Base-by-base conservation (phyloP, 768 basidiomycete genomes). In the Mycena galericulata region DNA sequence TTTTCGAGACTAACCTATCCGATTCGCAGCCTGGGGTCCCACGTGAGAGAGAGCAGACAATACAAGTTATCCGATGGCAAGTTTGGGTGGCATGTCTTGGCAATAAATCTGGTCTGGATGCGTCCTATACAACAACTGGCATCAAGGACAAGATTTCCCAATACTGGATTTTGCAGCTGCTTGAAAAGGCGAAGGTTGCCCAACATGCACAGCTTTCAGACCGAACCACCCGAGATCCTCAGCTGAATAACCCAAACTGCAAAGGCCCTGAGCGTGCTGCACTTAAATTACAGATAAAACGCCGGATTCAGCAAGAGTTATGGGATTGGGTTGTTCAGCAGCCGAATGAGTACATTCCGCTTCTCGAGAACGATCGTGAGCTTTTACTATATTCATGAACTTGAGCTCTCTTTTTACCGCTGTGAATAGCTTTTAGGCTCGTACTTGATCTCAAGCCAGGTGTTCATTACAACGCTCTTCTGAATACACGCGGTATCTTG, bases 81-180 rank as follows among this genome's bases (percentile, higher is more conserved):
- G 2, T 51, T 5, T 38, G 53, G 34, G 14, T 50, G 4, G 75
- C 77, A 7, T 68, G 71, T 24, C 15, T 29, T 20, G 77, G 77
- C 8, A 36, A 65, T 51, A 30, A 61, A 47, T 11, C 22, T n/a
- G 15, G 29, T n/a, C 64, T 41, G 32, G 66, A 26, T 40, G 41
- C 1, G 14, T 72, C 22, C 70, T 20, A 77, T 18, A 73, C 72
- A 26, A 40, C 63, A 15, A 75, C 73, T 17, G 79, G 79, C 4
- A 66, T 79, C 18, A 78, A 79, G 67, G 78, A 80, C 50, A 75
- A 74, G 65, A 74, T 77, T 20, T 68, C 78, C 0, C 51, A 59
- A 26, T 57, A 59, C 53, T 80, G 78, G 79, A 79, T 80, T 63
- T 63, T 73, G 14, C 7, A 38, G 5, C 47, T 49, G 10, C 26